Percentiles rank a stretch among this genome's conserved stretches.
These are phyloP conservation scores for Rhodotorula kratochvilovae DNA, from an alignment of 768 basidiomycete genomes.

Conservation along the genomic window DNA sequence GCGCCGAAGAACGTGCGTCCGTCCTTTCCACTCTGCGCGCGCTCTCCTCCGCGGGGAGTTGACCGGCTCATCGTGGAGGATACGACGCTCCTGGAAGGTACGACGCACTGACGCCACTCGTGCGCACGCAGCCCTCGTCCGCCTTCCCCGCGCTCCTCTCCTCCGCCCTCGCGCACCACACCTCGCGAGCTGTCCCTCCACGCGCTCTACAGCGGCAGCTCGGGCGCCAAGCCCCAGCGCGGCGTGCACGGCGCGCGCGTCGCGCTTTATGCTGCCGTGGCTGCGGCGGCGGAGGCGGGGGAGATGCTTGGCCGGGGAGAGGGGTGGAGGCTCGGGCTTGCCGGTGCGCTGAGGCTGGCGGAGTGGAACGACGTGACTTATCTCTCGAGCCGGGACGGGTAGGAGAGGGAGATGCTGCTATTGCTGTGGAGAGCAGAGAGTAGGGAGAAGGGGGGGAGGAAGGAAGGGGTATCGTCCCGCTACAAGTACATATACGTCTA, in stretches of 20 bases:
- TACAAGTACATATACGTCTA: constrained; percentile 7
- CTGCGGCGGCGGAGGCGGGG: constrained; percentile 21
- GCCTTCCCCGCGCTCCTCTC: constrained; percentile 7
- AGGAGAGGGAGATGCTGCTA: not conserved
- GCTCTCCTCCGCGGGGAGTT: too few species aligned
- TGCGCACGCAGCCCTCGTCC: not conserved
- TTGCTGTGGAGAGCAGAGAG: too few species aligned
- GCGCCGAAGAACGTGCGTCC: constrained; percentile 4
- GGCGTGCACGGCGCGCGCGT: not conserved
- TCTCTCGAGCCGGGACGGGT: not conserved
- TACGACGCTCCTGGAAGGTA: too few species aligned
- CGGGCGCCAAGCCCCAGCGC: constrained; percentile 11
- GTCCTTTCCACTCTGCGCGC: not conserved
- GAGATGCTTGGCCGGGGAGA: not conserved
- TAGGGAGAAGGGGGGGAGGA: not conserved
- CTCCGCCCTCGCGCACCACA: constrained; percentile 14
- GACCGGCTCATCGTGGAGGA: too few species aligned
- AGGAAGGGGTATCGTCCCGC: not conserved
- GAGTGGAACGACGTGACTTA: too few species aligned
- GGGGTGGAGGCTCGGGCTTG: constrained; percentile 17
- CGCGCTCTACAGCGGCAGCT: constrained; percentile 7
- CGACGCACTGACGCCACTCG: too few species aligned
- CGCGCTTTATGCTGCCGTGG: not conserved
- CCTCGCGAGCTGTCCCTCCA: constrained; percentile 19
- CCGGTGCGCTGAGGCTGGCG: not conserved